Evolutionary conservation across 208 protist genomes (phyloP), one percentile per base, ranked within the genome.

Genomic region (Leishmania arabica): DNA sequence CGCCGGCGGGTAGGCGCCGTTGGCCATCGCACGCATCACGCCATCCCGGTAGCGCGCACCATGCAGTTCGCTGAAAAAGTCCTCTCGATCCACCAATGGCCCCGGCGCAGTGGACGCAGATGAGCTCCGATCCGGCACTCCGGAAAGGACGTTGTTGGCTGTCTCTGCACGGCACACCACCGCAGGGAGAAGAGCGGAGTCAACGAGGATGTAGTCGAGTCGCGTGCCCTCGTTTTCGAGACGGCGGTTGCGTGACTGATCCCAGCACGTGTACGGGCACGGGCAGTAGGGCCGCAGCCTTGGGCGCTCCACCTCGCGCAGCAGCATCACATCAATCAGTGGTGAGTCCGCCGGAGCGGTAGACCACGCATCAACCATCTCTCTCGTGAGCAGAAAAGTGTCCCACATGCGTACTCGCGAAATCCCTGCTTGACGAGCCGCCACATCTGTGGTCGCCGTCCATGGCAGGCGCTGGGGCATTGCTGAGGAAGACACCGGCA

Each of bases 161-260:
- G 87, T 93, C 42, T 73, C 81, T 6, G 71, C 17, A 31, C 91
- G 91, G 11, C 83, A 88, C 40, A 88, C 80, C 24, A 97, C 87
- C 11, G 79, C 71, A 27, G 84, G 84, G 42, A 82, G 53, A 65
- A 98, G 83, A 34, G 49, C 81, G 5, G 81, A 83, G 82, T 97
- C 94, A 47, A 98, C 89, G 34, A 98, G 87, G 78, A 97, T 95
- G 88, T 97, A 98, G 81, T 98, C 96, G 27, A 98, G 92, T 40
- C 96, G 92, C 15, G 91, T 96, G 58, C 96, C 96, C 45, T 95
- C 91, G 81, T 98, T 98, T 47, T 86, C 84, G 17, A 91, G 90
- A 19, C 96, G 93, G 56, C 86, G 86, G 82, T 98, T 98, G 80
- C 86, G 90, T 19, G 90, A 95, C 79, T 98, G 96, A 80, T 98